phyloP scores from a whole-genome alignment of 768 basidiomycete species.

The Mycena galopus region DNA sequence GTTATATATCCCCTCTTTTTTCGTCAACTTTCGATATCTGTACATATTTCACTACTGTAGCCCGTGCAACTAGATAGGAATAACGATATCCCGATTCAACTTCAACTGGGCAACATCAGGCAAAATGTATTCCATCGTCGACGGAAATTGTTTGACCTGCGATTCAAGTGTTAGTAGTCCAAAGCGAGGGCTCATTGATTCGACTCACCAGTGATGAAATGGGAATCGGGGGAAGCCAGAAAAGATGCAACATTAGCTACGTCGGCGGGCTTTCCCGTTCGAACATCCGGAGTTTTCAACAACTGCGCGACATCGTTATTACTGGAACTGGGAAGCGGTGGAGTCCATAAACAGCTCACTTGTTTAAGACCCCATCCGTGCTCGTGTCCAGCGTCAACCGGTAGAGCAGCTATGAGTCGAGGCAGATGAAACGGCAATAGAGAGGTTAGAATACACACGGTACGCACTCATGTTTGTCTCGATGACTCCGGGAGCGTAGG shows the following conservation, averaged over 20 bases:
- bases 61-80: slow-evolving; percentile 1
- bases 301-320: background rate
- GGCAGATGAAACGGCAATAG: background rate
- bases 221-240: slow-evolving; percentile 43
- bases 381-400: background rate
- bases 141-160: slow-evolving; percentile 21
- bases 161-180: background rate
- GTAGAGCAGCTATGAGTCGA: background rate
- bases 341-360: background rate
- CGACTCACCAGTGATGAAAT: slow-evolving; percentile 41
- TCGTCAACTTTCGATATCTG: slow-evolving; percentile 6
- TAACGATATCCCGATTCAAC: background rate
- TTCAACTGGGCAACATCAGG: background rate
- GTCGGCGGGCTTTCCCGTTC: slow-evolving; percentile 33
- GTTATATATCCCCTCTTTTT: background rate
- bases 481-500: slow-evolving; percentile 54
- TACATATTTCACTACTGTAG: slow-evolving; percentile 26
- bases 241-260: slow-evolving; percentile 41
- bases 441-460: background rate
- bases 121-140: slow-evolving; percentile 19
- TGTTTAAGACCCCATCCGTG: slow-evolving; percentile 6
- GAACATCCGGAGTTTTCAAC: slow-evolving; percentile 1
- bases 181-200: background rate
- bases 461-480: slow-evolving; percentile 47
- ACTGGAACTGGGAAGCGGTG: too few relatives aligned